Conservation (phyloP, 768 basidiomycete species). For the Kwoniella bestiolae region DNA sequence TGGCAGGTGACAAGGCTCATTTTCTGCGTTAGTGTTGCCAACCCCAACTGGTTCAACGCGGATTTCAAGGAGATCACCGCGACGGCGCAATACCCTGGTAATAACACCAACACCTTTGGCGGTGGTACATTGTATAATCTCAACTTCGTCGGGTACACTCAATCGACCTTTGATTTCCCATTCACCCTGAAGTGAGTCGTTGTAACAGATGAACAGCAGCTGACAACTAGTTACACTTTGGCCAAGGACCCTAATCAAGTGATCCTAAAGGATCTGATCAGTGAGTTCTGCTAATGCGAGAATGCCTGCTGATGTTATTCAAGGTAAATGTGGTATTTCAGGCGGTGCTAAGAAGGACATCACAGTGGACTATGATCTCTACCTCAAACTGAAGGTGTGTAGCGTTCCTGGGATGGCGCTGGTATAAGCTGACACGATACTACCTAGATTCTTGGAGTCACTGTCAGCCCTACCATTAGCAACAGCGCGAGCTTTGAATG, state of each 20-base stretch:
- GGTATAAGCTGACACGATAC: slow-evolving; percentile 11
- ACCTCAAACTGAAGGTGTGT: slow-evolving; percentile 50
- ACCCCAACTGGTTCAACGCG: slow-evolving; percentile 57
- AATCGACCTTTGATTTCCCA: slow-evolving; percentile 53
- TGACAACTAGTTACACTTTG: slow-evolving; percentile 46
- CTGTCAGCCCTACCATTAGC: slow-evolving; percentile 47
- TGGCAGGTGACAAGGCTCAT: background rate
- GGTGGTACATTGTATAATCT: slow-evolving; percentile 53
- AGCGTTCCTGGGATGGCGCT: background rate
- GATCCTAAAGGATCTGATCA: slow-evolving; percentile 51
- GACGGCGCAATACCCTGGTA: slow-evolving; percentile 41
- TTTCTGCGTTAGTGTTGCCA: slow-evolving; percentile 35
- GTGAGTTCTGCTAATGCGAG: slow-evolving; percentile 35
- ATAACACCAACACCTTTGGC: slow-evolving; percentile 43
- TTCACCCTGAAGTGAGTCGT: slow-evolving; percentile 50
- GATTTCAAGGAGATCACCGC: slow-evolving; percentile 54
- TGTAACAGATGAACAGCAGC: background rate
- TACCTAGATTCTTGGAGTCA: slow-evolving; percentile 43
- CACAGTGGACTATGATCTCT: slow-evolving; percentile 54
- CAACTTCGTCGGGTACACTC: slow-evolving; percentile 51
- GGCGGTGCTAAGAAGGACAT: slow-evolving; percentile 41
- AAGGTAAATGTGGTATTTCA: slow-evolving; percentile 52
- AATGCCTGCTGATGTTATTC: background rate
- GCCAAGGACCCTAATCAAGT: slow-evolving; percentile 49
- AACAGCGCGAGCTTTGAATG: slow-evolving; percentile 54